A percentile compares a stretch with the other conserved stretches of the same genome.
Conservation (phyloP, 2,329 filamentous ascomycete genomes). For the Penicillium capsulatum region DNA sequence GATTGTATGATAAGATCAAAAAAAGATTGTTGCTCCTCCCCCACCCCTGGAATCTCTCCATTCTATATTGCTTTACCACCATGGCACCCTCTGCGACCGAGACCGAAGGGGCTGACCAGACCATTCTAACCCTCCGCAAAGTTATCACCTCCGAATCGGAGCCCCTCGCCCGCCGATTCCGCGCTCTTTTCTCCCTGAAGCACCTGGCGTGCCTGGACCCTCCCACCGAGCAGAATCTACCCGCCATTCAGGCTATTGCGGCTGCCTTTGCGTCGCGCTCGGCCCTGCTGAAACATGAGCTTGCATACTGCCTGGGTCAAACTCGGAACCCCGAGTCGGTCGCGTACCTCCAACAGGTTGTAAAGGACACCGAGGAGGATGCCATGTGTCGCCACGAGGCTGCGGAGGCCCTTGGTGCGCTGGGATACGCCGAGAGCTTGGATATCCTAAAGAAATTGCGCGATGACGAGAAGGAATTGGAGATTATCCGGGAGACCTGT, state of each 20-base stretch:
- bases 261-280: slow-evolving; percentile 80
- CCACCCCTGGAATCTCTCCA: slow-evolving; percentile 3
- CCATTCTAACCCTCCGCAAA: slow-evolving; percentile 53
- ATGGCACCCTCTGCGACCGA: slow-evolving; percentile 36
- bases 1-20: slow-evolving; percentile 37
- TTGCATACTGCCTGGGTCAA: slow-evolving; percentile 95
- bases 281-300: slow-evolving; percentile 88
- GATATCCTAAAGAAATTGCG: slow-evolving; percentile 68
- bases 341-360: slow-evolving; percentile 65
- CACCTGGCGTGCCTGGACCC: slow-evolving; percentile 71
- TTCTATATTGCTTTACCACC: slow-evolving; percentile 1
- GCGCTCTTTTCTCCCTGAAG: slow-evolving; percentile 96
- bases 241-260: slow-evolving; percentile 75
- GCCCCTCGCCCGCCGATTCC: slow-evolving; percentile 83
- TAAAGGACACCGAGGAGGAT: slow-evolving; percentile 78
- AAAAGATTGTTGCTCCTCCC: slow-evolving; percentile 22
- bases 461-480: slow-evolving; percentile 70
- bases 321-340: slow-evolving; percentile 73
- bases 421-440: slow-evolving; percentile 71
- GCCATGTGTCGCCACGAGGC: slow-evolving; percentile 95
- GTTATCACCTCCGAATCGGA: slow-evolving; percentile 75
- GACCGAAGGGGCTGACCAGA: slow-evolving; percentile 28
- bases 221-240: slow-evolving; percentile 54
- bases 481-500: slow-evolving; percentile 88
- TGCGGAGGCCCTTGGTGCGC: slow-evolving; percentile 85